Base-by-base conservation (phyloP, 441 rosid species). In the Lagerstroemia fauriei region DNA sequence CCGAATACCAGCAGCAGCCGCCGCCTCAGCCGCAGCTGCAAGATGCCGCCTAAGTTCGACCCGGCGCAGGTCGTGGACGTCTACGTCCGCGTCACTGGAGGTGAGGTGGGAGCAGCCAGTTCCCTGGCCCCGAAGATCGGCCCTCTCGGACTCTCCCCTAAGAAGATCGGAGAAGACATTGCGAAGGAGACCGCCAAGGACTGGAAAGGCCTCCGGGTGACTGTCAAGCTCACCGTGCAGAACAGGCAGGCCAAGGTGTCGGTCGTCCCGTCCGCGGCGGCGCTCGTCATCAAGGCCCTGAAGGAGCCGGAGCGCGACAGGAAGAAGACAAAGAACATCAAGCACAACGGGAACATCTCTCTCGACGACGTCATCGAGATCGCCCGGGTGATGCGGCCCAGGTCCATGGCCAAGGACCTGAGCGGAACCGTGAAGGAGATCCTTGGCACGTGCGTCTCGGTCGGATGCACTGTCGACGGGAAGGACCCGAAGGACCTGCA, bases 11-110 rank as follows among this genome's bases (percentile, higher is more conserved):
- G 44, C 41, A 51, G 44, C 34, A 11, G 63, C 14, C 0, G 41
- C 78, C 12, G 77, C 63, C 57, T 6, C 53, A 2, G 59, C 63
- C 8, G 44, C 44, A 8, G 38, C 38, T 4, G 22, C 41, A 48
- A 50, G n/a, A 95, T 95, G 97, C 94, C 98, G 85, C 98, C 98
- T 8, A 93, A 93, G 88, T 88, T 95, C 81, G 95, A 94, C 86
- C 95, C 94, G 9, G 65, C 87, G 72, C 92, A 90, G 87, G 95
- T 93, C 46, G 92, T 95, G 61, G 96, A 93, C 50, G 95, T 93
- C 20, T 95, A 80, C 85, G 97, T 95, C 68, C 89, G 95, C 6
- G 98, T 95, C 13, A 95, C 97, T 48, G 97, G 98, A 20, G 97
- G 98, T 0, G 98, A 93, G 83, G 96, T 95, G 9, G 97, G 98